Evolutionary conservation across 2,329 filamentous ascomycete genomes (phyloP).

Genomic region (Diaporthe sp.): DNA sequence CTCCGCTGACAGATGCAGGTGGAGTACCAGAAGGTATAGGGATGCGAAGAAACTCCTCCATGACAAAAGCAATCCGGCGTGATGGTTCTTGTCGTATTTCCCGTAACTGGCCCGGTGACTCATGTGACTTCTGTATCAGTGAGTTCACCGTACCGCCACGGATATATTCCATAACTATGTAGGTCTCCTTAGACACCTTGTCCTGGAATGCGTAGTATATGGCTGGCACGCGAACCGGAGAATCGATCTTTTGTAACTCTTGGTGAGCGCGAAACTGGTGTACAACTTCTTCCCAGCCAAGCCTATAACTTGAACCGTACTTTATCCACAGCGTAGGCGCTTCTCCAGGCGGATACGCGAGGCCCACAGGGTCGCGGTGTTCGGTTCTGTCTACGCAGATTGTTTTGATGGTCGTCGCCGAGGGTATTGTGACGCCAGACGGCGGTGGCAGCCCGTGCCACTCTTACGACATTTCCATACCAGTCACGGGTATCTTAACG

Average conservation of each 20-base stretch:
- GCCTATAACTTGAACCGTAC: background rate
- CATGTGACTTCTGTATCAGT: background rate
- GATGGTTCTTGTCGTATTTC: background rate
- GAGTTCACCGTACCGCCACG: background rate
- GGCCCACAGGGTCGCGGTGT: background rate
- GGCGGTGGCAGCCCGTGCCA: background rate
- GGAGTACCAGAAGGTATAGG: background rate
- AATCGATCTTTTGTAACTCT: constrained; percentile 9
- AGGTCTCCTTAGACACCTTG: background rate
- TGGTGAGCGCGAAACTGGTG: background rate
- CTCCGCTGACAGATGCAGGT: background rate
- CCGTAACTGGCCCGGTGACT: background rate
- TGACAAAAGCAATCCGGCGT: background rate
- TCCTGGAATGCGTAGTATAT: background rate
- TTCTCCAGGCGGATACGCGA: background rate
- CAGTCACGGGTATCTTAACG: no score
- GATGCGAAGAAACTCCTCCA: constrained; percentile 5
- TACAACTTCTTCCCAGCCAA: background rate
- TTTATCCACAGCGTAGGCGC: constrained; percentile 5
- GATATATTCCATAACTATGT: constrained; percentile 6
- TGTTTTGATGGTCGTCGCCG: background rate
- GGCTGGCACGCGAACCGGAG: constrained; percentile 8
- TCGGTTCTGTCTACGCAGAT: background rate
- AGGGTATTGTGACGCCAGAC: background rate
- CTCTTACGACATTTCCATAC: background rate